These are phyloP conservation scores for Silene noctiflora DNA, from an alignment of 179 eudicot species.

Conservation along the genomic window DNA sequence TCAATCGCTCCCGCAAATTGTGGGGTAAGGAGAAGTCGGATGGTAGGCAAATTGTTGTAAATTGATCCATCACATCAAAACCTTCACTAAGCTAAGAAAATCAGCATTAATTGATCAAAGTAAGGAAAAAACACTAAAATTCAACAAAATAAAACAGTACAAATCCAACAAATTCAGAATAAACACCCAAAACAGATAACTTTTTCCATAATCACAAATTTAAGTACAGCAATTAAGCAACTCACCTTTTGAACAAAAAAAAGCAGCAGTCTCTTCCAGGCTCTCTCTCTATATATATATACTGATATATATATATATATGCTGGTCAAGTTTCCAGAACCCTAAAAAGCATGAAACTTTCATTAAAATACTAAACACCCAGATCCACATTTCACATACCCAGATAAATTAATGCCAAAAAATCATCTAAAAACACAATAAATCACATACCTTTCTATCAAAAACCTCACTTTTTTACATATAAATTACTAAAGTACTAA, in stretches of 20 bases:
- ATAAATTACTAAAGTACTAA: background rate
- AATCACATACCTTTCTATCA: background rate
- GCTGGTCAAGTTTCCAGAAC: background rate
- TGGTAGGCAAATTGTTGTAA: too few relatives aligned
- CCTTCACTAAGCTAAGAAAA: background rate
- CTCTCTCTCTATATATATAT: background rate
- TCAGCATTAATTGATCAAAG: background rate
- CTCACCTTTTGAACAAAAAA: slow-evolving; percentile 3
- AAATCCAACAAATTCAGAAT: background rate
- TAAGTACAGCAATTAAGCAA: background rate
- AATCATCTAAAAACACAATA: background rate
- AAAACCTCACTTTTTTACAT: too few relatives aligned
- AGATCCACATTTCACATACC: slow-evolving; percentile 17
- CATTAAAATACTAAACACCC: slow-evolving; percentile 13
- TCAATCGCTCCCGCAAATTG: too few relatives aligned
- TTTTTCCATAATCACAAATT: background rate
- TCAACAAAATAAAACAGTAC: background rate
- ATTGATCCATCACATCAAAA: slow-evolving; percentile 1
- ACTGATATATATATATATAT: too few relatives aligned
- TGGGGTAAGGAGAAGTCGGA: too few relatives aligned
- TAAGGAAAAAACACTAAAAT: background rate
- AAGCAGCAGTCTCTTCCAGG: background rate
- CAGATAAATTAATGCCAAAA: slow-evolving; percentile 7
- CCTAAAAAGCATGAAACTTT: slow-evolving; percentile 10
- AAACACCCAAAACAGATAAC: background rate